Evolutionary conservation across 169 alveolate species (phyloP), one percentile per base, ranked within the genome.

Genomic region (Besnoitia besnoiti): DNA sequence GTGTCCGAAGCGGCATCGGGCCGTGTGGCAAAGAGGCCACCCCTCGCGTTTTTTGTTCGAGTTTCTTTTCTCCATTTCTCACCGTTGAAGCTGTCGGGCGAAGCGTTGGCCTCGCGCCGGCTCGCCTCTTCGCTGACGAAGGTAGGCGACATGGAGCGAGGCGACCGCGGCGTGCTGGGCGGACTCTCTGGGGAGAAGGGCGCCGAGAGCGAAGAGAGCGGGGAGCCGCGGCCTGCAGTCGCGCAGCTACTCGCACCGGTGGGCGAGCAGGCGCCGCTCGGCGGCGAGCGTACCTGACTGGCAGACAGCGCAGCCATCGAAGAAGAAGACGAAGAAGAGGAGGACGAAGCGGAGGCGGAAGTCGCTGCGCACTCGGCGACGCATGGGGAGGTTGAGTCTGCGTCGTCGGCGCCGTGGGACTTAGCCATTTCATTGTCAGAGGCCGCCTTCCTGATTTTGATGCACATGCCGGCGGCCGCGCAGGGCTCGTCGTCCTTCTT

Each of bases 111-210:
- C n/a, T 73, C 82, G 12, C 82, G 5, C 46, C 82, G 14, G 3
- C 27, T 42, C 12, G 46, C 82, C 46, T 73, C 82, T 37, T 73
- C 82, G 46, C 82, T 73, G 82, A 73, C 82, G 21, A 37, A n/a
- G 0, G 82, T 35, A 1, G 82, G 3, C 1, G 82, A 73, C 12
- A 19, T 8, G 82, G n/a, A 73, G n/a, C 24, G 12, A 16, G 12
- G 12, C 67, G 1, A n/a, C 27, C 3, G 12, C 30, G 67, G 67
- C 67, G 67, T 5, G 33, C 4, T 16, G 27, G 67, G 67, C n/a
- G 24, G 27, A 55, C 67, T 55, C 3, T n/a, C 30, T 16, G 30
- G 1, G 67, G 67, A 55, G 27, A 55, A n/a, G 3, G 67, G 67
- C 12, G 67, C 33, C 67, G 67, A 55, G 67, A 55, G 67, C 12